These are phyloP conservation scores for Rhipidocladum racemiflorum DNA, from an alignment of 176 grass and related monocot species.

Conservation along the genomic window DNA sequence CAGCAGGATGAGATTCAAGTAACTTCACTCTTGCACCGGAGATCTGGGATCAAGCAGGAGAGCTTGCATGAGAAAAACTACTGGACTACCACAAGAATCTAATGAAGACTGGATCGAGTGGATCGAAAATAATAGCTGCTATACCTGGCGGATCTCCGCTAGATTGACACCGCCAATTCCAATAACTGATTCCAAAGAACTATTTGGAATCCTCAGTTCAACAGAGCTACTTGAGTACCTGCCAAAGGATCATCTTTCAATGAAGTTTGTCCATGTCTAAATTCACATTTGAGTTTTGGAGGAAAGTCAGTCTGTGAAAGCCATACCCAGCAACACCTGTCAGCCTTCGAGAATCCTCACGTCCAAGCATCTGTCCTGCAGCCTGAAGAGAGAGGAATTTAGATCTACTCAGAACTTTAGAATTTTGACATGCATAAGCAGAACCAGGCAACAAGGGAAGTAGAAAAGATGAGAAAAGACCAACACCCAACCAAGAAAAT, in stretches of 20 bases:
- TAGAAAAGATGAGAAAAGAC: background rate
- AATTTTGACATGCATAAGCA: background rate
- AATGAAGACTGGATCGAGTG: background rate
- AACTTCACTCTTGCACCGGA: slow-evolving; percentile 65
- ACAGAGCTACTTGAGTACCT: slow-evolving; percentile 56
- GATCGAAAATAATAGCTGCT: slow-evolving; percentile 15
- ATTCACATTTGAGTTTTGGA: slow-evolving; percentile 3
- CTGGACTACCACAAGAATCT: background rate
- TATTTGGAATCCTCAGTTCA: slow-evolving; percentile 61
- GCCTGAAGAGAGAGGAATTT: slow-evolving; percentile 47
- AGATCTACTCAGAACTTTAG: slow-evolving; percentile 26
- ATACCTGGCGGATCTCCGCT: slow-evolving; percentile 74
- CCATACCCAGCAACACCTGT: slow-evolving; percentile 43
- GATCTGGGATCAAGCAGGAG: slow-evolving; percentile 33
- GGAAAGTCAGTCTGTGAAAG: background rate
- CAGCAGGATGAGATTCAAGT: slow-evolving; percentile 38
- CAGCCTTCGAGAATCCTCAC: slow-evolving; percentile 48
- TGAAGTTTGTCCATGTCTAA: background rate
- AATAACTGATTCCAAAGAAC: slow-evolving; percentile 48
- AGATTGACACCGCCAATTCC: slow-evolving; percentile 68
- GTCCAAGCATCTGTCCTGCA: slow-evolving; percentile 47
- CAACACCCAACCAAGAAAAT: slow-evolving; percentile 20
- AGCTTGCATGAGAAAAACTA: slow-evolving; percentile 24
- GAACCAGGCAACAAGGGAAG: background rate
- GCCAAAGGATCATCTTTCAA: slow-evolving; percentile 22